Percentiles rank a stretch among this genome's conserved stretches.
Evolutionary conservation across 2,329 filamentous ascomycete genomes (phyloP).

Genomic region (Penicillium brevicompactum): DNA sequence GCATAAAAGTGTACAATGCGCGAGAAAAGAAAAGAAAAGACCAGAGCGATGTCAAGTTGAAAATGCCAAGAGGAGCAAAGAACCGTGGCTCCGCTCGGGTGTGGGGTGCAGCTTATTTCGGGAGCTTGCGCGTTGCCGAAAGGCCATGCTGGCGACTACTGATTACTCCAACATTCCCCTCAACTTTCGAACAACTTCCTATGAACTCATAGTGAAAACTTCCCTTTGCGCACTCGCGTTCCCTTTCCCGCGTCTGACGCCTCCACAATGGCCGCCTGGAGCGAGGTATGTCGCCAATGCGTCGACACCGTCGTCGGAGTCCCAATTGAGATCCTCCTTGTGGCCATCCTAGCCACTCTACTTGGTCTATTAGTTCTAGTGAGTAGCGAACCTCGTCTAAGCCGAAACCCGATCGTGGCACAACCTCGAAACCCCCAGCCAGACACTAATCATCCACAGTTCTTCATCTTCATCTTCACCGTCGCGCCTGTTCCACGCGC

Average conservation of each 20-base stretch:
- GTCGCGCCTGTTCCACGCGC: slow-evolving; percentile 80
- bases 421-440: neutral
- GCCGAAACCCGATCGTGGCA: neutral
- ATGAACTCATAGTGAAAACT: slow-evolving; percentile 8
- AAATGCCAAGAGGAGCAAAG: neutral
- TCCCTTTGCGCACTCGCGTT: slow-evolving; percentile 15
- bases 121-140: slow-evolving; percentile 26
- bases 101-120: slow-evolving; percentile 19
- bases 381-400: slow-evolving; percentile 15
- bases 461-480: slow-evolving; percentile 69
- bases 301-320: slow-evolving; percentile 29
- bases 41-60: no score
- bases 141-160: slow-evolving; percentile 27
- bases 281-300: slow-evolving; percentile 36
- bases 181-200: neutral
- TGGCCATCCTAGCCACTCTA: slow-evolving; percentile 30
- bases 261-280: slow-evolving; percentile 32
- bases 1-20: no score
- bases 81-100: slow-evolving; percentile 7
- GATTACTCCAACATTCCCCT: slow-evolving; percentile 15
- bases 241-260: slow-evolving; percentile 5
- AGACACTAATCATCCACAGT: slow-evolving; percentile 41
- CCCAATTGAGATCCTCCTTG: slow-evolving; percentile 32
- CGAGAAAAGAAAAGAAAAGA: no score
- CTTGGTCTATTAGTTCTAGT: slow-evolving; percentile 38